A percentile compares a stretch with the other conserved stretches of the same genome.
Conservation (phyloP, 306 rosid genomes). For the Acmispon strigosus region DNA sequence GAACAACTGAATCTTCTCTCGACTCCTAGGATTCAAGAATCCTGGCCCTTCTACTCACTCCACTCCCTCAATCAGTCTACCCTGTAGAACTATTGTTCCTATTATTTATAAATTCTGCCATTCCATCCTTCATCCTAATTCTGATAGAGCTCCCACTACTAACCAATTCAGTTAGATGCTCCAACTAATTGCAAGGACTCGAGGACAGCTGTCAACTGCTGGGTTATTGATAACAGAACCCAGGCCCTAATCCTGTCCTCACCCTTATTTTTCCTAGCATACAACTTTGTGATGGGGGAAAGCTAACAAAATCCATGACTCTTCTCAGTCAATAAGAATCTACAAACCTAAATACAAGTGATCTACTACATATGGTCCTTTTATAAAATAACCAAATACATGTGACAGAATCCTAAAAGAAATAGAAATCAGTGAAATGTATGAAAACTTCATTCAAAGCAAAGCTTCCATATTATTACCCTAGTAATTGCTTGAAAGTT, state of each 20-base stretch:
- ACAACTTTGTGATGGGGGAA: neutral
- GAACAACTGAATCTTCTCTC: neutral
- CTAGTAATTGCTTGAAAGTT: constrained; percentile 2
- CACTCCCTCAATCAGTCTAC: neutral
- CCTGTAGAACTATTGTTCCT: neutral
- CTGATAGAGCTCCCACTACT: neutral
- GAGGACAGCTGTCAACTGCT: neutral
- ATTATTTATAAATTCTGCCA: neutral
- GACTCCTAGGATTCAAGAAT: neutral
- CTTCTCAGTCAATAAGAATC: neutral
- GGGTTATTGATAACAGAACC: neutral
- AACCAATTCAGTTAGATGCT: neutral
- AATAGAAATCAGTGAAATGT: neutral
- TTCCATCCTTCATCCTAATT: neutral
- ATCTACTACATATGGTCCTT: neutral
- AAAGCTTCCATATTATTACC: constrained; percentile 2
- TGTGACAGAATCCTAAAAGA: neutral
- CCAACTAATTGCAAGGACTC: neutral
- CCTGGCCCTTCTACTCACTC: neutral
- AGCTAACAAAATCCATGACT: neutral
- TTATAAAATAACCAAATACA: neutral
- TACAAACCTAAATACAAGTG: constrained; percentile 7
- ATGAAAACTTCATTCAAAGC: neutral
- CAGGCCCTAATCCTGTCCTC: neutral
- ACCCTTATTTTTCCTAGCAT: neutral